Evolutionary conservation across 768 basidiomycete genomes (phyloP).

Genomic region (Tulasnella sp.): DNA sequence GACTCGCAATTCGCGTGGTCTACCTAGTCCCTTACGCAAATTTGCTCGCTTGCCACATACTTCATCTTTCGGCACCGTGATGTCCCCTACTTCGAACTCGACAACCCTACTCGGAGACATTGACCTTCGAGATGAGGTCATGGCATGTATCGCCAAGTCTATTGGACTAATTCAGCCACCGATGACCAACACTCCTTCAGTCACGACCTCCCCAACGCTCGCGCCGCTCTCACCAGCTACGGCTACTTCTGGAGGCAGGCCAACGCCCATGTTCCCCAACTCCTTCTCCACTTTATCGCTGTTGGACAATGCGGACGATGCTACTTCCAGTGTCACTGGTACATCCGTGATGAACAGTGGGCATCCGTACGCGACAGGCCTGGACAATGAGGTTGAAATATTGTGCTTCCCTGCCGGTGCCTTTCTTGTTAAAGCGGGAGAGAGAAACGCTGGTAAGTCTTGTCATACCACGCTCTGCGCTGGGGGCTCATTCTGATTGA

Average conservation of each 20-base stretch:
- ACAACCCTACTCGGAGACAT: conserved; percentile 53
- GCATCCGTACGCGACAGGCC: conserved; percentile 37
- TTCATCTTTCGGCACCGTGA: conserved; percentile 21
- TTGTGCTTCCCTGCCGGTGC: conserved; percentile 83
- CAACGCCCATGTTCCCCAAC: conserved; percentile 22
- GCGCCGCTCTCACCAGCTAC: conserved; percentile 7
- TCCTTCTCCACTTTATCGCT: conserved; percentile 25
- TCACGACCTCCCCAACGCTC: background rate
- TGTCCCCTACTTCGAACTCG: conserved; percentile 22
- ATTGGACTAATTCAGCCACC: conserved; percentile 89
- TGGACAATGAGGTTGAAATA: conserved; percentile 96
- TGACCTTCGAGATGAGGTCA: conserved; percentile 90
- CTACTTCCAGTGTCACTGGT: conserved; percentile 49
- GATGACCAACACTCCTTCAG: conserved; percentile 11
- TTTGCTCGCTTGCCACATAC: conserved; percentile 12
- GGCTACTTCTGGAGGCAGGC: background rate
- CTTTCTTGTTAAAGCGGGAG: conserved; percentile 77
- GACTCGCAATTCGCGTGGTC: background rate
- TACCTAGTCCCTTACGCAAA: conserved; percentile 11
- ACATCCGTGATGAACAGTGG: conserved; percentile 34
- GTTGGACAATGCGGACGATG: conserved; percentile 21
- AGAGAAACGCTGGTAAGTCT: conserved; percentile 63
- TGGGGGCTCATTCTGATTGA: background rate
- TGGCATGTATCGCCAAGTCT: conserved; percentile 95
- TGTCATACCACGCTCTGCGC: background rate